Evolutionary conservation across 164 flowering plant species (phyloP).

Genomic region (Vitis cinerea): DNA sequence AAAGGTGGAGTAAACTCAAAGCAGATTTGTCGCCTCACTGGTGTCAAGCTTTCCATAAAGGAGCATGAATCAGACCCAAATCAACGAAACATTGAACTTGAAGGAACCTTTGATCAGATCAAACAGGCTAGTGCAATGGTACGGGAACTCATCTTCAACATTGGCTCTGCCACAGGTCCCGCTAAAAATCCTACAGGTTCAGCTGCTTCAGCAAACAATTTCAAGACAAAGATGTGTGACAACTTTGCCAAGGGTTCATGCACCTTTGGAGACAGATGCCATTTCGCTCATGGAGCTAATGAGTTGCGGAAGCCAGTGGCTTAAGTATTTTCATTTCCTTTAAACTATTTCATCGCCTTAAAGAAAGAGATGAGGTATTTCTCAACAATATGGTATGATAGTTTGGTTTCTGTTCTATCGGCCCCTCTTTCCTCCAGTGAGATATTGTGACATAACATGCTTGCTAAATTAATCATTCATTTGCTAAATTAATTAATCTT

Average conservation of each 20-base stretch:
- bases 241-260: conserved; percentile 73
- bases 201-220: conserved; percentile 38
- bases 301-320: conserved; percentile 48
- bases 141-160: conserved; percentile 50
- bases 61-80: conserved; percentile 68
- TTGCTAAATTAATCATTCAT: too few species aligned
- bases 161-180: conserved; percentile 31
- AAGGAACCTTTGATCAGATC: conserved; percentile 81
- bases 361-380: conserved; percentile 2
- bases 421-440: not conserved
- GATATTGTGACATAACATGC: not conserved
- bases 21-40: conserved; percentile 67
- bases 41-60: conserved; percentile 68
- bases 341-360: too few species aligned
- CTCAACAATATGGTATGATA: not conserved
- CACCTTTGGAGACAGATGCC: conserved; percentile 81
- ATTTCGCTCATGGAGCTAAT: conserved; percentile 78
- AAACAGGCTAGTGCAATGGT: conserved; percentile 78
- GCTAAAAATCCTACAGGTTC: conserved; percentile 15
- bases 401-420: too few species aligned
- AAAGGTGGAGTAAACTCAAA: conserved; percentile 76
- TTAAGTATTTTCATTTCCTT: too few species aligned
- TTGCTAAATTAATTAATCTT: too few species aligned
- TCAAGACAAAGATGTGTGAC: conserved; percentile 73
- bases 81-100: conserved; percentile 72